Evolutionary conservation across 2,329 filamentous ascomycete genomes (phyloP).

Genomic region (Xylariales sp.): DNA sequence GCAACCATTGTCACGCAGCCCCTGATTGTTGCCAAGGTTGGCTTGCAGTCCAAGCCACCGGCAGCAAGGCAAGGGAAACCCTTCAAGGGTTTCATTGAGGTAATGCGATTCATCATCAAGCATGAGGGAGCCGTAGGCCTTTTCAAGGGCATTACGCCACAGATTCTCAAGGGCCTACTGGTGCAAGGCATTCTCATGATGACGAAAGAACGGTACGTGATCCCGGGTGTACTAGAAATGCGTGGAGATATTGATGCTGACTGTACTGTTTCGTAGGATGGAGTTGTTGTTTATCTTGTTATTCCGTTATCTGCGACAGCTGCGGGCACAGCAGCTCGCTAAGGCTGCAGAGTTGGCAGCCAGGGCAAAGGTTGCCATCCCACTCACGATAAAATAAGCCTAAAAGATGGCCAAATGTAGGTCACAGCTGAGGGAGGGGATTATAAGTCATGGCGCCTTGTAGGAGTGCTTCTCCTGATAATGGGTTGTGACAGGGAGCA

Average conservation of each 20-base stretch:
- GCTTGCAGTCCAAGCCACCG: slow-evolving; percentile 88
- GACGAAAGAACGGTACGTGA: slow-evolving; percentile 83
- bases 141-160: slow-evolving; percentile 95
- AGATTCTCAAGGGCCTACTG: slow-evolving; percentile 85
- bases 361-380: slow-evolving; percentile 44
- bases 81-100: slow-evolving; percentile 89
- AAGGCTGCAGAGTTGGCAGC: slow-evolving; percentile 62
- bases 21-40: slow-evolving; percentile 95
- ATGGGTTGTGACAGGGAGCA: not conserved
- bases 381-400: slow-evolving; percentile 34
- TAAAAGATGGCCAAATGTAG: not conserved
- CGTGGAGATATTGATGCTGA: not conserved
- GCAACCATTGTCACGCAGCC: slow-evolving; percentile 92
- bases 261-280: slow-evolving; percentile 51
- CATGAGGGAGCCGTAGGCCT: slow-evolving; percentile 79
- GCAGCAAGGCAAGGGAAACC: slow-evolving; percentile 79
- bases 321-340: slow-evolving; percentile 65
- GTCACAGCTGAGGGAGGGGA: not conserved
- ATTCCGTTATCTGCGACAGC: slow-evolving; percentile 71
- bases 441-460: too few species aligned
- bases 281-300: slow-evolving; percentile 84
- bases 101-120: slow-evolving; percentile 89
- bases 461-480: not conserved
- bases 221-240: not conserved
- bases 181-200: slow-evolving; percentile 98